Evolutionary conservation across 108 stramenopile species (phyloP), one percentile per base, ranked within the genome.

Genomic region (Cyclotella baltica): DNA sequence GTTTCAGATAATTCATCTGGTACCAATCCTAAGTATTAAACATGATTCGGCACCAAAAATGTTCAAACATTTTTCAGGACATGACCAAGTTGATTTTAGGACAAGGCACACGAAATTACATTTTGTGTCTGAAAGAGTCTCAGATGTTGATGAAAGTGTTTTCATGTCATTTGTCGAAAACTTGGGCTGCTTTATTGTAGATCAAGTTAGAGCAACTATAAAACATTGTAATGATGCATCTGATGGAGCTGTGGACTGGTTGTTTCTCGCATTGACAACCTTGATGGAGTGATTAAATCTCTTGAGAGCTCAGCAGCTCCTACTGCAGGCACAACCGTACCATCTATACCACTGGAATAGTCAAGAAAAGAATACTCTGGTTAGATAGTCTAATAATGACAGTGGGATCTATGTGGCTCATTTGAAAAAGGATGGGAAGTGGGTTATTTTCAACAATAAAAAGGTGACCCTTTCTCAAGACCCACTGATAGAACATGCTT

Each of bases 321-420:
- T 23, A 68, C 37, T n/a, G 50, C 55, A 16, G 43, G 83, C 25
- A 33, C 56, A 20, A 38, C 85, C 0, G 74, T 67, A 37, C 71
- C 80, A 48, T 71, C 93, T 11, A 92, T 93, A 59, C n/a, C n/a
- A n/a, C n/a, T n/a, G n/a, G n/a, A 95, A 96, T 52, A 94, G 94
- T 16, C 78, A 90, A 35, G 94, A 94, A 18, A 94, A 94, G 64
- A 99, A 99, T 84, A 76, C 62, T 15, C 85, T 99, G 76, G 65
- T 90, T n/a, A n/a, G n/a, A n/a, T 3, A 98, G 97, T 22, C 86
- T 99, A 76, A 85, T 99, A 25, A 97, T 1, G 94, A 88, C 37
- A 93, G 95, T 77, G 99, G 99, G 10, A 98, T 99, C 81, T 99
- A 99, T 76, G 97, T 99, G n/a, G 93, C 95, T 2, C 99, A 99